Evolutionary conservation across 1,284 basidiomycete genomes (phyloP).

Genomic region (Cutaneotrichosporon curvatum): DNA sequence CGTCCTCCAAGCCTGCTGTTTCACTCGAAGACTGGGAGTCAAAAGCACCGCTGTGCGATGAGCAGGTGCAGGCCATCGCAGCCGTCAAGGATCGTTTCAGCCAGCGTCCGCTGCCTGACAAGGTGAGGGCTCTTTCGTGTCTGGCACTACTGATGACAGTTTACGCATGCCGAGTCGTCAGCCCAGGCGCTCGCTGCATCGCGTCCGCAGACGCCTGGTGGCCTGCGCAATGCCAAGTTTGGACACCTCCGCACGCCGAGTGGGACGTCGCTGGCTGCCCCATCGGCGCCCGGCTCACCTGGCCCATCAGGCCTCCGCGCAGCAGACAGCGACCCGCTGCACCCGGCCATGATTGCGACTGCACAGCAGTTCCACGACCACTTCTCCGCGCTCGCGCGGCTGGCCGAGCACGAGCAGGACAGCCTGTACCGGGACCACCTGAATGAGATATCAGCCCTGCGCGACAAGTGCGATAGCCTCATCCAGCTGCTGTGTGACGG

Average conservation of each 20-base stretch:
- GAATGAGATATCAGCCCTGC: slow-evolving; percentile 61
- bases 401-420: slow-evolving; percentile 83
- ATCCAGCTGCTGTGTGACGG: slow-evolving; percentile 63
- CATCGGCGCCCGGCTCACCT: slow-evolving; percentile 13
- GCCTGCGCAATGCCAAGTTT: slow-evolving; percentile 1
- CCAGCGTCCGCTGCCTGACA: slow-evolving; percentile 58
- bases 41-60: slow-evolving; percentile 64
- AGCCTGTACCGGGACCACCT: slow-evolving; percentile 79
- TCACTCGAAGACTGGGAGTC: slow-evolving; percentile 81
- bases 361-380: slow-evolving; percentile 93
- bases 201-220: slow-evolving; percentile 22
- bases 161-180: slow-evolving; percentile 20
- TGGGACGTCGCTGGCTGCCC: slow-evolving; percentile 10
- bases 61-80: slow-evolving; percentile 61
- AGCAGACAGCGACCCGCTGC: slow-evolving; percentile 30
- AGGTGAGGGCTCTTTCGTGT: slow-evolving; percentile 51
- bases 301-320: not conserved
- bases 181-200: slow-evolving; percentile 27
- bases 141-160: slow-evolving; percentile 11
- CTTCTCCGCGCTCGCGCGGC: slow-evolving; percentile 76
- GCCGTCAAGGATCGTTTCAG: slow-evolving; percentile 60
- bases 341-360: slow-evolving; percentile 60
- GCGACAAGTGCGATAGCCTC: slow-evolving; percentile 66
- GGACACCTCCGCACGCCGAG: slow-evolving; percentile 6
- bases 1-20: slow-evolving; percentile 22